Evolutionary conservation across 345 rosid genomes (phyloP).

Genomic region (Orychophragmus violaceus): DNA sequence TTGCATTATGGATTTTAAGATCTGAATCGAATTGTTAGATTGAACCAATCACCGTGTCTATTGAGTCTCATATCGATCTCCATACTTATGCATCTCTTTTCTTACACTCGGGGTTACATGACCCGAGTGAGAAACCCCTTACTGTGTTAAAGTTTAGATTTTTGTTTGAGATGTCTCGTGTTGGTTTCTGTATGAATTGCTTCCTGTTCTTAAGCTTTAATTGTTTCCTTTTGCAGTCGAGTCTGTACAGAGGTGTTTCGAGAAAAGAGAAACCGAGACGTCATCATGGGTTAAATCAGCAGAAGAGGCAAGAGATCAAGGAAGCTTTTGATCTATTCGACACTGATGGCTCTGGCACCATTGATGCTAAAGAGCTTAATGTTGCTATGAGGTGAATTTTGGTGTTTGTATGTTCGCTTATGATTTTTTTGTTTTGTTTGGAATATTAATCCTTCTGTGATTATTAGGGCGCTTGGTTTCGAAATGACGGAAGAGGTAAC

Average conservation of each 20-base stretch:
- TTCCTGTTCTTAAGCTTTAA: background rate
- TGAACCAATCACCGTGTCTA: too few species aligned
- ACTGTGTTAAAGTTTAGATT: background rate
- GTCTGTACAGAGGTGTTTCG: conserved; percentile 42
- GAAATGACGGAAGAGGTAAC: conserved; percentile 92
- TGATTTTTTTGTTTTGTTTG: background rate
- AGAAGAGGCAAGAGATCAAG: conserved; percentile 82
- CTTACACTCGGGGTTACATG: background rate
- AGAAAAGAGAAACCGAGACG: conserved; percentile 73
- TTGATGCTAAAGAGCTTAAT: conserved; percentile 94
- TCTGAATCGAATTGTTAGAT: background rate
- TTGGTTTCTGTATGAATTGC: background rate
- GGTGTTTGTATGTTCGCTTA: background rate
- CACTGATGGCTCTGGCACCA: conserved; percentile 94
- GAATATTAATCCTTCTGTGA: background rate
- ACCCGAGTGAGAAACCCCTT: background rate
- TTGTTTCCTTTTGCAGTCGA: conserved; percentile 33
- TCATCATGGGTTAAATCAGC: conserved; percentile 58
- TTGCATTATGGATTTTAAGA: conserved; percentile 1
- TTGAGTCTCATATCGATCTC: too few species aligned
- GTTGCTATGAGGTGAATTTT: conserved; percentile 84
- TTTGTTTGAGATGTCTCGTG: conserved; percentile 3
- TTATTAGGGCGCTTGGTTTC: conserved; percentile 90
- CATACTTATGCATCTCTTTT: background rate
- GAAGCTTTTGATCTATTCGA: conserved; percentile 96